These are phyloP conservation scores for Dittrichia graveolens DNA, from an alignment of 129 eudicot genomes.

Conservation along the genomic window DNA sequence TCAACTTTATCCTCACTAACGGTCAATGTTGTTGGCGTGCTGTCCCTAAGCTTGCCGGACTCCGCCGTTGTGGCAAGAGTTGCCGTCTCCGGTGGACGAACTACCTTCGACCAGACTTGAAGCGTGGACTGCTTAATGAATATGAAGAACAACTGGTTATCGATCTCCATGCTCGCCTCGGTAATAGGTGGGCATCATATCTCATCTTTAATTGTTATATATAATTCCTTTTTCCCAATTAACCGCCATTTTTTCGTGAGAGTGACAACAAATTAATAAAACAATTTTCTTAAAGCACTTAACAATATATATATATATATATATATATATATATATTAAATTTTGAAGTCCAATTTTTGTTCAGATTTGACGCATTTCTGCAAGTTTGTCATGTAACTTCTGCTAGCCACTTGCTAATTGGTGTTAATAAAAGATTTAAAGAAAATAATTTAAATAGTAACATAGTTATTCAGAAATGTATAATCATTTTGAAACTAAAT, in stretches of 20 bases:
- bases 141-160: slow-evolving; percentile 79
- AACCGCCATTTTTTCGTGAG: background rate
- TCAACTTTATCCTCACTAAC: slow-evolving; percentile 69
- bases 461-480: no score
- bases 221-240: background rate
- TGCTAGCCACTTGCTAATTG: no score
- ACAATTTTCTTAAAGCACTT: background rate
- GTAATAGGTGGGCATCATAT: slow-evolving; percentile 63
- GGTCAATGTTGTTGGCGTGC: slow-evolving; percentile 98
- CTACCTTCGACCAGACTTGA: slow-evolving; percentile 88
- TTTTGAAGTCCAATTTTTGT: no score
- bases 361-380: no score
- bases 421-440: no score
- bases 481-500: no score
- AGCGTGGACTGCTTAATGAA: slow-evolving; percentile 74
- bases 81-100: slow-evolving; percentile 93
- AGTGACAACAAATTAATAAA: background rate
- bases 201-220: background rate
- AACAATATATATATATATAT: no score
- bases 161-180: slow-evolving; percentile 89
- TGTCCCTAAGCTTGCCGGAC: slow-evolving; percentile 88
- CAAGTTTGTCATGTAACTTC: no score
- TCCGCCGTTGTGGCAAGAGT: slow-evolving; percentile 88
- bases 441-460: no score
- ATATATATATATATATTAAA: no score